phyloP scores from a whole-genome alignment of 2,329 filamentous ascomycete species.

The Penicillium olsonii region DNA sequence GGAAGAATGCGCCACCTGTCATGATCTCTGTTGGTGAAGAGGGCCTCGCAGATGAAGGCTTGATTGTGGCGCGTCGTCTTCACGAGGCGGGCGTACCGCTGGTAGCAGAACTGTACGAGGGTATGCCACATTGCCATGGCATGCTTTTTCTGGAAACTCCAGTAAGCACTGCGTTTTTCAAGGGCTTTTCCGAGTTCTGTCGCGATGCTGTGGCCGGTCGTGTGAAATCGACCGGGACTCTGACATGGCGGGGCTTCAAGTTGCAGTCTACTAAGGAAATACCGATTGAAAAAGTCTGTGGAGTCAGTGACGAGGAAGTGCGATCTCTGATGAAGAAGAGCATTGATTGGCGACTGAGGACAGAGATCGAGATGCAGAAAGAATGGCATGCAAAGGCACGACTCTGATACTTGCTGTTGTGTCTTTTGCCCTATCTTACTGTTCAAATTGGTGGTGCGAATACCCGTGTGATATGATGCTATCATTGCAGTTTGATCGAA shows the following conservation, averaged over 20 bases:
- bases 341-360: constrained; percentile 34
- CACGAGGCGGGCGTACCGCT: constrained; percentile 40
- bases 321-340: constrained; percentile 29
- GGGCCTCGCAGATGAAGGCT: constrained; percentile 42
- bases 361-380: constrained; percentile 36
- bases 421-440: neutral
- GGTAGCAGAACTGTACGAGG: constrained; percentile 45
- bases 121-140: constrained; percentile 56
- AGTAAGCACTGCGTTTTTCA: constrained; percentile 55
- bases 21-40: constrained; percentile 47
- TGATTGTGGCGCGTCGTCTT: constrained; percentile 43
- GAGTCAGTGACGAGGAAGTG: constrained; percentile 40
- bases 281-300: constrained; percentile 35
- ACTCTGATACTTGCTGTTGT: constrained; percentile 22
- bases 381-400: constrained; percentile 35
- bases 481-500: too few species aligned
- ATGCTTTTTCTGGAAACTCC: constrained; percentile 54
- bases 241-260: constrained; percentile 36
- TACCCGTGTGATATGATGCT: neutral
- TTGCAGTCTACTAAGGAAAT: constrained; percentile 29
- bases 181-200: constrained; percentile 58
- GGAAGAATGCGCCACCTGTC: constrained; percentile 44
- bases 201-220: constrained; percentile 33
- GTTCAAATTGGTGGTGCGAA: neutral
- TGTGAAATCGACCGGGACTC: constrained; percentile 29